Conservation (phyloP, 768 basidiomycete species). For the Lactarius sanguifluus region DNA sequence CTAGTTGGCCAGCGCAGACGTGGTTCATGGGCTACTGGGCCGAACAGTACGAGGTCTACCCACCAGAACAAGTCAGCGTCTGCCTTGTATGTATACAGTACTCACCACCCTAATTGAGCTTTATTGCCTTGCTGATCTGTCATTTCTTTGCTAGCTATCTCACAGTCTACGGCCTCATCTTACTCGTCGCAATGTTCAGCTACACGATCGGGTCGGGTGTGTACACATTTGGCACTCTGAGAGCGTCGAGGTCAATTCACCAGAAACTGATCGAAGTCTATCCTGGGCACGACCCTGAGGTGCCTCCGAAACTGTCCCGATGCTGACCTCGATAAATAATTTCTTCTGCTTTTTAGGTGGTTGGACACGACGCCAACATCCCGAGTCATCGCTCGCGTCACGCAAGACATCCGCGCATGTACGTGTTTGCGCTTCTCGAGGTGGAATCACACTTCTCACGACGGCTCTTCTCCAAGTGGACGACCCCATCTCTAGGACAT, state of each 20-base stretch:
- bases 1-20: slow-evolving; percentile 35
- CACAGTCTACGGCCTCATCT: slow-evolving; percentile 40
- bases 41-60: slow-evolving; percentile 40
- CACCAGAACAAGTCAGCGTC: slow-evolving; percentile 38
- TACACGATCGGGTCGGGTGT: slow-evolving; percentile 39
- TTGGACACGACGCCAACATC: slow-evolving; percentile 51
- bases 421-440: slow-evolving; percentile 2
- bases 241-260: slow-evolving; percentile 59
- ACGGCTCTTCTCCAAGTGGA: slow-evolving; percentile 36
- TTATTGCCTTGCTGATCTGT: not conserved
- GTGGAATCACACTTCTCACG: not conserved
- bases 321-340: not conserved
- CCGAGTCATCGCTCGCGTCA: slow-evolving; percentile 64
- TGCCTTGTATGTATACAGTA: slow-evolving; percentile 34
- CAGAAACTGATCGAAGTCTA: slow-evolving; percentile 48
- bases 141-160: slow-evolving; percentile 45
- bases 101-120: too few relatives aligned
- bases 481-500: slow-evolving; percentile 34
- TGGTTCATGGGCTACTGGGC: slow-evolving; percentile 51
- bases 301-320: slow-evolving; percentile 40
- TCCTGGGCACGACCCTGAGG: slow-evolving; percentile 62
- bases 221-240: slow-evolving; percentile 49
- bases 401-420: slow-evolving; percentile 56
- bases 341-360: slow-evolving; percentile 38
- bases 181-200: slow-evolving; percentile 35